Base-by-base conservation (phyloP, 1,139 yeast species). In the Pneumocystis oryctolagi region DNA sequence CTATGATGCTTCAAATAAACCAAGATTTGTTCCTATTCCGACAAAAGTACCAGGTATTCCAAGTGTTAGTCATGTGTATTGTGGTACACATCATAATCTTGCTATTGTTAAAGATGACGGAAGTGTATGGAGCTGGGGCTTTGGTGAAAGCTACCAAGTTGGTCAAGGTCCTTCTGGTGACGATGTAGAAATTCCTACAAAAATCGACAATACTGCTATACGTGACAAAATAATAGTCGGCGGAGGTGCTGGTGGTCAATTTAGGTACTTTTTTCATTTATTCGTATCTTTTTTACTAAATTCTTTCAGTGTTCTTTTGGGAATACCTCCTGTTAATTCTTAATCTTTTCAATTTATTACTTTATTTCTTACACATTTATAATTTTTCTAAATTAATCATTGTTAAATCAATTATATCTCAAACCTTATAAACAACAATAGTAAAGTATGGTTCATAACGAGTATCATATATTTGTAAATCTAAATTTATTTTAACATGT, bases 181-280 rank as follows among this genome's bases (percentile, higher is more conserved):
- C 61, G 97, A 90, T 72, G 84, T 89, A 60, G 96, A 85, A 65
- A 76, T 76, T 28, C 97, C 97, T 60, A 86, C 95, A 0, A 80
- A 92, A 72, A 88, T 92, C 70, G 83, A 84, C 67, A 92, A 92
- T 73, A 92, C 97, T 6, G 98, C 99, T 1, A 89, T 97, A 1
- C 87, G 84, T 69, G 81, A 81, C 64, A 84, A 87, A 64, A 81
- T 84, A 67, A 88, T 92, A 71, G 71, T 77, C 57, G 68, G 83
- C 64, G 81, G 87, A 66, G 92, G 95, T 31, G 95, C 94, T 59
- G 98, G 99, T 65, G 98, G 97, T 20, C 98, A 94, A 75, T 92
- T 89, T 70, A 85, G 95, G 55, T 47, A 34, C 12, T 34, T 47
- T 47, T 25, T 47, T 12, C 6, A 8, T 47, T 3, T 47, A 25